phyloP scores from a whole-genome alignment of 805 yeast genomes.

The Candida dendrica region DNA sequence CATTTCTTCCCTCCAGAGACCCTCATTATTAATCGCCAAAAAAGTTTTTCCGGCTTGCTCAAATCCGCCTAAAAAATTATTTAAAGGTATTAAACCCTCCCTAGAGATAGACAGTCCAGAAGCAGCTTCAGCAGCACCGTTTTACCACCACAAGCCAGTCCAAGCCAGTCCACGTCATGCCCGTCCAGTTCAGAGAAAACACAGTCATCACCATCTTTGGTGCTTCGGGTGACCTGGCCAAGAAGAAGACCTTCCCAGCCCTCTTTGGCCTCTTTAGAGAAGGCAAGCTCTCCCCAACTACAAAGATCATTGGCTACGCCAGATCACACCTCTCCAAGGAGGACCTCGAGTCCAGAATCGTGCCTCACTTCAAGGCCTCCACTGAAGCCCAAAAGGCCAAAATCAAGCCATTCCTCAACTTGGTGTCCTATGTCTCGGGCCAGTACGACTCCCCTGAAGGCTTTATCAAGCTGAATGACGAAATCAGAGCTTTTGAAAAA shows the following conservation, averaged over 20 bases:
- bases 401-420: slow-evolving; percentile 55
- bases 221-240: slow-evolving; percentile 92
- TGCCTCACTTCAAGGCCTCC: slow-evolving; percentile 50
- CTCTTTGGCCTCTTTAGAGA: slow-evolving; percentile 69
- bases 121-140: too few relatives aligned
- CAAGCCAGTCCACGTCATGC: slow-evolving; percentile 3
- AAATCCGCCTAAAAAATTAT: neutral
- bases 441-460: slow-evolving; percentile 78
- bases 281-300: slow-evolving; percentile 64
- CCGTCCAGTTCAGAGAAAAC: slow-evolving; percentile 47
- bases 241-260: slow-evolving; percentile 91
- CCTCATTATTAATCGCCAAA: neutral
- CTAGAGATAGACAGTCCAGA: neutral
- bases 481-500: slow-evolving; percentile 54
- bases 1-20: neutral
- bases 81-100: neutral
- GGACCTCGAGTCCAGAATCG: slow-evolving; percentile 63
- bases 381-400: slow-evolving; percentile 35
- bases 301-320: slow-evolving; percentile 86
- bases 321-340: slow-evolving; percentile 65
- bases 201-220: slow-evolving; percentile 81
- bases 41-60: slow-evolving; percentile 1
- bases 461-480: slow-evolving; percentile 47
- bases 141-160: too few relatives aligned
- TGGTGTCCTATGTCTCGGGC: slow-evolving; percentile 67